Percentiles rank a stretch among this genome's conserved stretches.
These are phyloP conservation scores for Oryza australiensis DNA, from an alignment of 176 grass and related monocot species.

Conservation along the genomic window DNA sequence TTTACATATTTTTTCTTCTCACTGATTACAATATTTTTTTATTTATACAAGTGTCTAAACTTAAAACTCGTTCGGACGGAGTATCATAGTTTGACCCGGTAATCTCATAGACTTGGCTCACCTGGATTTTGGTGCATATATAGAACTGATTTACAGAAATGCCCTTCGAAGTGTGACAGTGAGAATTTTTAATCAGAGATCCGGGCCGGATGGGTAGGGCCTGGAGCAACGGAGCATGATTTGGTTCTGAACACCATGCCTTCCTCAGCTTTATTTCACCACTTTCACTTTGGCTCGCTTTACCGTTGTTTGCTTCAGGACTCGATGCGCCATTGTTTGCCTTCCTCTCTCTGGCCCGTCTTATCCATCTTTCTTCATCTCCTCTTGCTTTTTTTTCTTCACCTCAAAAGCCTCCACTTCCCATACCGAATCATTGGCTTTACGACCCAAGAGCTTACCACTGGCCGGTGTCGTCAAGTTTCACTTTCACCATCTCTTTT, in stretches of 20 bases:
- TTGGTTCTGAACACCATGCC: conserved; percentile 42
- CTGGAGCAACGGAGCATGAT: conserved; percentile 24
- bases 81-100: background rate
- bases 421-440: conserved; percentile 42
- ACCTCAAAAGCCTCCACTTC: conserved; percentile 33
- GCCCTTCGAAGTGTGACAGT: background rate
- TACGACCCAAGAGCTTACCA: background rate
- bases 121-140: conserved; percentile 1
- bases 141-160: background rate
- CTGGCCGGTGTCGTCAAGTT: background rate
- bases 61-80: too few relatives aligned
- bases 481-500: background rate
- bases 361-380: background rate
- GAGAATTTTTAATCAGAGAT: conserved; percentile 8
- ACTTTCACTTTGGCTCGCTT: conserved; percentile 32
- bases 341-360: background rate
- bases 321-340: conserved; percentile 1
- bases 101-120: background rate
- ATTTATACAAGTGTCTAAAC: too few relatives aligned
- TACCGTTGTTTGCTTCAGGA: background rate
- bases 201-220: conserved; percentile 28
- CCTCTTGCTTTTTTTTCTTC: background rate
- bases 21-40: too few relatives aligned
- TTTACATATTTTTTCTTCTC: too few relatives aligned
- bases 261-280: background rate